These are phyloP conservation scores for Ogataea glucozyma DNA, from an alignment of 805 yeast genomes.

Conservation along the genomic window DNA sequence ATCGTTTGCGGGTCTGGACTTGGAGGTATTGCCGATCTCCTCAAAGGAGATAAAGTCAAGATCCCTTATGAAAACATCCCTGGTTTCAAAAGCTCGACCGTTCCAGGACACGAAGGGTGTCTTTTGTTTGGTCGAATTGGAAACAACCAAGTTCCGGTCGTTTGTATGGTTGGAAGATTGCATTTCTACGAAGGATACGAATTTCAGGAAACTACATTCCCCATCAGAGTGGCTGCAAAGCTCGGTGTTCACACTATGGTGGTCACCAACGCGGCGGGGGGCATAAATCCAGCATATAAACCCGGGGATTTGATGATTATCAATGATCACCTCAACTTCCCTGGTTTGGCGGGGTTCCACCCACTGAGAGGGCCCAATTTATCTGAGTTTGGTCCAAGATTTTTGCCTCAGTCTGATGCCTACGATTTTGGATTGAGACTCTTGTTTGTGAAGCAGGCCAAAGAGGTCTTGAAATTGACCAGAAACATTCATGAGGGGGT, in stretches of 20 bases:
- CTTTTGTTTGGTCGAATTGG: slow-evolving; percentile 80
- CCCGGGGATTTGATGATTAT: slow-evolving; percentile 93
- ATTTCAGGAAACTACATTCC: slow-evolving; percentile 81
- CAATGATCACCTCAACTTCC: slow-evolving; percentile 84
- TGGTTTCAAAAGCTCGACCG: slow-evolving; percentile 79
- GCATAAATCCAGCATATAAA: slow-evolving; percentile 60
- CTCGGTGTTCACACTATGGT: slow-evolving; percentile 64
- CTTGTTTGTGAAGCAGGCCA: slow-evolving; percentile 55
- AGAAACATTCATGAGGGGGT: slow-evolving; percentile 84
- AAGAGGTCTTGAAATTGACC: slow-evolving; percentile 40
- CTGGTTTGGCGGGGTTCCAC: slow-evolving; percentile 87
- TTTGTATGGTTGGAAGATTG: slow-evolving; percentile 91
- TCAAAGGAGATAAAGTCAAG: slow-evolving; percentile 45
- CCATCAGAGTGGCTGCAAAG: slow-evolving; percentile 70
- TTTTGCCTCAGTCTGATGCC: slow-evolving; percentile 86
- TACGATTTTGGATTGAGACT: slow-evolving; percentile 75
- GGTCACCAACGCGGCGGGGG: slow-evolving; percentile 98
- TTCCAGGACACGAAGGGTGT: slow-evolving; percentile 86
- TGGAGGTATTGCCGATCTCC: slow-evolving; percentile 72
- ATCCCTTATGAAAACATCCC: slow-evolving; percentile 73
- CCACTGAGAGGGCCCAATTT: slow-evolving; percentile 88
- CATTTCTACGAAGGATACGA: slow-evolving; percentile 92
- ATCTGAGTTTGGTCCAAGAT: slow-evolving; percentile 79
- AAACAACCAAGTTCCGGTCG: slow-evolving; percentile 66
- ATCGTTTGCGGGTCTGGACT: slow-evolving; percentile 95